Base-by-base conservation (phyloP, 768 basidiomycete species). In the Mycena olivaceomarginata region DNA sequence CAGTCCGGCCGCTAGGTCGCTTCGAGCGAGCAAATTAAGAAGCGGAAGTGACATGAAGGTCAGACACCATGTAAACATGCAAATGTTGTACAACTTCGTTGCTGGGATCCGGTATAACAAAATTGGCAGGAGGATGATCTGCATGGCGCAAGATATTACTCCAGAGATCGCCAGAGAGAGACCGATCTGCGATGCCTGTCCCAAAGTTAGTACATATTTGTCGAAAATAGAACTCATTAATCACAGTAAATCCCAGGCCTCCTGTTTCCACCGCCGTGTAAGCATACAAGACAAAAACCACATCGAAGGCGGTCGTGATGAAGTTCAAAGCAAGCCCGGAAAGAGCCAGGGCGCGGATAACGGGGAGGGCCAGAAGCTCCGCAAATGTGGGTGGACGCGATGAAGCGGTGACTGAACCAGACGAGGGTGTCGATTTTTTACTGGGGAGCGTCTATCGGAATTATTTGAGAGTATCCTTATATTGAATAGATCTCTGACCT, bases 211-310 rank as follows among this genome's bases (percentile, higher is more conserved):
- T 45, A 15, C 11, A 45, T 31, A 31, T 31, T 31, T 31, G 31
- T 31, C 31, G 4, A 31, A 31, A 31, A 31, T 31, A 31, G 31
- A 31, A 31, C 31, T 31, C 31, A 3, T 31, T 31, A 87, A 37
- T 60, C 63, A 86, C 84, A 67, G 82, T 82, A 64, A 86, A 83
- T 41, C 77, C 84, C 67, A 85, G 65, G 3, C 93, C 93, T 39
- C 93, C 93, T 6, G 84, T 77, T 43, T 84, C 74, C 66, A 94
- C 82, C 25, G 92, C 86, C 4, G 93, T 90, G 82, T 91, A 94
- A 72, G 91, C 92, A 81, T 91, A 93, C 31, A 94, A 85, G 6
- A 93, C 91, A 76, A 94, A 94, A 2, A 92, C 86, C 22, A 93
- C 90, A 56, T 92, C 91, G 78, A 93, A 94, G 1, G 88, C 87